Base-by-base conservation (phyloP, 2,329 filamentous ascomycete species). In the Penicillium frequentans region DNA sequence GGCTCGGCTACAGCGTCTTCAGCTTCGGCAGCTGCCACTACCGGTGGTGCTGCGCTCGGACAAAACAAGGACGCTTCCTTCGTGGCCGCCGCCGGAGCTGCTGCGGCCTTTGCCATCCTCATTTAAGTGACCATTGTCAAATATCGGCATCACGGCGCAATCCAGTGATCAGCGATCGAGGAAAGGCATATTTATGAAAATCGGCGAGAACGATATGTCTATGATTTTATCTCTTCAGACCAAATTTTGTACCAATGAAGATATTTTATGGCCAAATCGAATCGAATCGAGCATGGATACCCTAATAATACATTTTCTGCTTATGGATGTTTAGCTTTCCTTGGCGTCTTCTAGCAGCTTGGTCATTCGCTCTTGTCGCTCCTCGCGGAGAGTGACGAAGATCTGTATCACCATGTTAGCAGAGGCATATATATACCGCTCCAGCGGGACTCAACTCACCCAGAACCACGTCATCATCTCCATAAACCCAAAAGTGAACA, bases 381-480 rank as follows among this genome's bases (percentile, higher is more conserved):
- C 73, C 46, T 75, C 70, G 8, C 72, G 72, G 24, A 75, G 67
- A 1, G 70, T 74, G 1, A 70, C 58, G 23, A 71, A 73, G 26
- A 70, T 69, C 73, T 76, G 45, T 21, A 49, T 19, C 5, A 53
- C 16, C 10, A 53, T 19, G 60, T 64, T 52, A 63, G 60, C 33
- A 54, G 4, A 37, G 3, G 7, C 19, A 16, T 24, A 9, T 11
- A 2, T 16, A 19, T 21, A 31, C 26, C 27, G 10, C 16, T 13
- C 21, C 29, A 33, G 24, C 16, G 19, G 16, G 2, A n/a, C 47
- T 44, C 11, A 14, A 73, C 79, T 61, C 70, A 86, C 86, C 92
- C 92, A 96, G 74, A 96, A 92, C 91, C 92, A 96, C 59, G 84
- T 83, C 64, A 91, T 81, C 72, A 91, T 85, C 79, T 97, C 93